phyloP scores from a whole-genome alignment of 805 yeast species.

The Blastobotrys peoriensis region DNA sequence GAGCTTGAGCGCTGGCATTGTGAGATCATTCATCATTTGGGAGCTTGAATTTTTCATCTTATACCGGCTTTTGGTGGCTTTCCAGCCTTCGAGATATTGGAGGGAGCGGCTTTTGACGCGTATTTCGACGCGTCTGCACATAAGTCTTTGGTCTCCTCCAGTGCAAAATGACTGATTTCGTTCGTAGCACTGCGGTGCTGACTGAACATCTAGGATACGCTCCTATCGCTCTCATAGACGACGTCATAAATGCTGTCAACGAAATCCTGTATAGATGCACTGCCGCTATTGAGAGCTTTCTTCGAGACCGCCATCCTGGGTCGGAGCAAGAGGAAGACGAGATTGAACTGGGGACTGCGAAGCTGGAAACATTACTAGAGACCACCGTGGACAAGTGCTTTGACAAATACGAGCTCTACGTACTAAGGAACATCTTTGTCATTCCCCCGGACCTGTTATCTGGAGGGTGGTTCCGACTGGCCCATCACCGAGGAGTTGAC shows the following conservation, averaged over 20 bases:
- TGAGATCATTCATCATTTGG: too few species aligned
- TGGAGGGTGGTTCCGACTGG: constrained; percentile 60
- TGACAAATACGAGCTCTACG: constrained; percentile 80
- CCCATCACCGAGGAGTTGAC: constrained; percentile 52
- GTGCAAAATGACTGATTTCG: too few species aligned
- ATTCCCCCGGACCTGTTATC: constrained; percentile 61
- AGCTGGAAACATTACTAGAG: constrained; percentile 70
- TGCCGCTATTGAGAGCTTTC: constrained; percentile 64
- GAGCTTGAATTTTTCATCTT: too few species aligned
- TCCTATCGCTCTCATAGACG: constrained; percentile 78
- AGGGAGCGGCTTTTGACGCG: too few species aligned
- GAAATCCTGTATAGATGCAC: constrained; percentile 78
- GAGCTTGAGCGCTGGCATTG: too few species aligned
- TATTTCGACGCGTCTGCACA: too few species aligned
- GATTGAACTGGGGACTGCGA: constrained; percentile 71
- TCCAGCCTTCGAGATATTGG: too few species aligned
- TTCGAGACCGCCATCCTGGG: constrained; percentile 34
- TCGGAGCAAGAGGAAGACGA: constrained; percentile 33
- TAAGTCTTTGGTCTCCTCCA: too few species aligned
- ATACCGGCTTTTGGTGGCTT: too few species aligned
- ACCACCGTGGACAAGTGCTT: constrained; percentile 72
- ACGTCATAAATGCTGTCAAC: constrained; percentile 81
- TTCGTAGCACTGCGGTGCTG: constrained; percentile 34
- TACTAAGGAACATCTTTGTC: constrained; percentile 66
- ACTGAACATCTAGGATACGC: constrained; percentile 86